Evolutionary conservation across 108 stramenopile genomes (phyloP), one percentile per base, ranked within the genome.

Genomic region (Aurantiochytrium sp.): DNA sequence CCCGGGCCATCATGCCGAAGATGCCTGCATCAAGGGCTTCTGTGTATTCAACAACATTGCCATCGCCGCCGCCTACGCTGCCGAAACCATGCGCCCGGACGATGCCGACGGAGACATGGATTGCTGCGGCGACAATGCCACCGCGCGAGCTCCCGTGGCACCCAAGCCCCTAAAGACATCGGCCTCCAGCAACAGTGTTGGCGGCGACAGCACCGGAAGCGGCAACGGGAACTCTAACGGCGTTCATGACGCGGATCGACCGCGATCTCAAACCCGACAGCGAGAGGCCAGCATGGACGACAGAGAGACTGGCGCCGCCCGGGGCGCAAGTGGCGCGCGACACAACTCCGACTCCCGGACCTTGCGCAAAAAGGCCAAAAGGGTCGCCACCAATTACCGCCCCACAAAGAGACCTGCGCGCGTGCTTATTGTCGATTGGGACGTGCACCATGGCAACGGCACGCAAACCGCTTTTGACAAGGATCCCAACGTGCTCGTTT

Each of bases 1-100:
- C 21, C 97, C 96, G 10, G 96, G 97, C 16, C 97, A 97, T 91
- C 97, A 97, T 72, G 97, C 97, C 4, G 94, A 94, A 58, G 90
- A 87, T 0, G 87, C 89, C n/a, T 35, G 88, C 10, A 95, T 94
- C 4, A 93, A 93, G 51, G 97, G 97, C 19, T 96, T 96, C 88
- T 97, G 97, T 88, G 72, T 97, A 5, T 90, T 97, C 42, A 97
- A 97, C 88, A 96, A 97, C 89, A 95, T 96, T 14, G 89, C 89
- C 14, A 5, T 89, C 29, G 89, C 89, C 28, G 89, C 89, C 14
- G 89, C 89, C 14, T 89, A n/a, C 44, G 89, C 76, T 4, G 49
- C 73, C 18, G 25, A 45, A 14, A n/a, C 5, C 49, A 55, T 55
- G 55, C 55, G 12, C 5, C 55, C 55, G 5, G 55, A 55, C 10